These are phyloP conservation scores for Debaryomyces maramus DNA, from an alignment of 805 yeast genomes.

Conservation along the genomic window DNA sequence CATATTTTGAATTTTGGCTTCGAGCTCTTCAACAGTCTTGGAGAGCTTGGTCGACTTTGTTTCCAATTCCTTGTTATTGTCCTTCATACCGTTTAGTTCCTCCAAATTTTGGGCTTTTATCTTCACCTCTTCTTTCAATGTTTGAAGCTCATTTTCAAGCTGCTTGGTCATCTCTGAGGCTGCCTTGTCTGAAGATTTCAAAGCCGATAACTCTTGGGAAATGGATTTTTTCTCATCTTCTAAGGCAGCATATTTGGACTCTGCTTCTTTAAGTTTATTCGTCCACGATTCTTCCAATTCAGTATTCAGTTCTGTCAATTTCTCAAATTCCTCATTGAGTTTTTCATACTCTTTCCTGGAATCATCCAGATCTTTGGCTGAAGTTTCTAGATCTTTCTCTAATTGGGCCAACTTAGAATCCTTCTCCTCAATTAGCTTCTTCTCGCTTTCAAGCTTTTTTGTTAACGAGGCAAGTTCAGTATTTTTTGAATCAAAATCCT, in stretches of 20 bases:
- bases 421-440: not conserved
- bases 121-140: not conserved
- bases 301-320: not conserved
- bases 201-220: not conserved
- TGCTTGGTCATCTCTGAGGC: not conserved
- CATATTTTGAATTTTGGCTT: conserved; percentile 6
- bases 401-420: not conserved
- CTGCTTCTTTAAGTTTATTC: not conserved
- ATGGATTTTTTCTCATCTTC: not conserved
- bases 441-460: not conserved
- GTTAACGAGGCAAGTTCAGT: not conserved
- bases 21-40: not conserved
- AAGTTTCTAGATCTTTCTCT: not conserved
- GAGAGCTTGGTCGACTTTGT: not conserved
- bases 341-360: not conserved
- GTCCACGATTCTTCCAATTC: not conserved
- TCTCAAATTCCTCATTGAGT: not conserved
- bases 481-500: not conserved
- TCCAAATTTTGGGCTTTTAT: not conserved
- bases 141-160: not conserved
- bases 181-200: not conserved
- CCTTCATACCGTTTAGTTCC: too few species aligned
- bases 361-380: not conserved
- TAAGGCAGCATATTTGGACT: not conserved
- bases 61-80: not conserved